These are phyloP conservation scores for Triangularia verruculosa DNA, from an alignment of 2,329 filamentous ascomycete species.

Conservation along the genomic window DNA sequence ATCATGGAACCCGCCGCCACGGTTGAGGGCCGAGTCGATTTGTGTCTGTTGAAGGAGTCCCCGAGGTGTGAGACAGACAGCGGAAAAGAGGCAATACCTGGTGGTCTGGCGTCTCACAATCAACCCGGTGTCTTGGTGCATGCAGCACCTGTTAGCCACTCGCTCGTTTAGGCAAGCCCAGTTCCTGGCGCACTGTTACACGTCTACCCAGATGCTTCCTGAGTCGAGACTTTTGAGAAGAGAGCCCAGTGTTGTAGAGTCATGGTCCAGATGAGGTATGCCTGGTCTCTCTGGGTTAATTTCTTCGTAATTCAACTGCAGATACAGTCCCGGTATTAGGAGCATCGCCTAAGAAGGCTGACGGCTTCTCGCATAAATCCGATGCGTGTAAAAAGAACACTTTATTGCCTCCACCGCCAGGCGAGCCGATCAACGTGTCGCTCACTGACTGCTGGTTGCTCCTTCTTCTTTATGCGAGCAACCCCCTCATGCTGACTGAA, in stretches of 20 bases:
- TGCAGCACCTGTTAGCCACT: background rate
- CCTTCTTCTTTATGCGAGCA: background rate
- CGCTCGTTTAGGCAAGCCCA: background rate
- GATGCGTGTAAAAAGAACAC: conserved; percentile 10
- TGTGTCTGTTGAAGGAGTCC: background rate
- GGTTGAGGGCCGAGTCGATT: background rate
- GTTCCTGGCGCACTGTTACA: background rate
- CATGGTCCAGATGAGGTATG: background rate
- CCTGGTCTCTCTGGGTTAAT: background rate
- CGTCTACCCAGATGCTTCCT: background rate
- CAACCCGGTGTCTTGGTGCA: background rate
- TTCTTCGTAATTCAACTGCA: background rate
- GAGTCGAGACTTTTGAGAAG: background rate
- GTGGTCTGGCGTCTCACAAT: background rate
- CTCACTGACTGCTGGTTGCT: background rate
- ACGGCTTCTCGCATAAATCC: conserved; percentile 22
- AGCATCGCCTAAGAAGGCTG: conserved; percentile 12
- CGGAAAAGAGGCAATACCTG: background rate
- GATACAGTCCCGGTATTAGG: background rate
- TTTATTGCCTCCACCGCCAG: background rate
- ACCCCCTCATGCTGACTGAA: background rate
- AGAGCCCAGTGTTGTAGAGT: background rate
- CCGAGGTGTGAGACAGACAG: background rate
- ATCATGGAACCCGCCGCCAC: background rate
- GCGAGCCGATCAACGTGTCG: background rate